phyloP scores from a whole-genome alignment of 192 early-diverging fungal species.

The Cladochytrium replicatum region DNA sequence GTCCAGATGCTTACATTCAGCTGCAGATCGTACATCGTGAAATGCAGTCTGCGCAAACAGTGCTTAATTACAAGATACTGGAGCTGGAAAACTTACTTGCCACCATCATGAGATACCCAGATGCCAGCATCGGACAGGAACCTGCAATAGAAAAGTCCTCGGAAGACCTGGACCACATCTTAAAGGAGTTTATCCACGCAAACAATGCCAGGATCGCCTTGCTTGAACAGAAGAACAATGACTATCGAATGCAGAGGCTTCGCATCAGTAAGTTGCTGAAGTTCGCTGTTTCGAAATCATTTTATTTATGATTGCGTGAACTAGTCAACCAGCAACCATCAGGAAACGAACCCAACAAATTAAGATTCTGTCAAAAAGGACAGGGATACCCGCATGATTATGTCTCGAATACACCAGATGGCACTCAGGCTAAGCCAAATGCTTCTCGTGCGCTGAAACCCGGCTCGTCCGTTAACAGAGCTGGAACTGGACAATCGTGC shows the following conservation, averaged over 20 bases:
- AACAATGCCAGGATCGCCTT: conserved; percentile 35
- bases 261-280: too few species aligned
- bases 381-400: too few species aligned
- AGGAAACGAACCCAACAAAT: too few species aligned
- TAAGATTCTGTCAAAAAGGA: too few species aligned
- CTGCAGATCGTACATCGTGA: not conserved
- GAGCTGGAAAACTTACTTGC: not conserved
- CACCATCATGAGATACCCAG: conserved; percentile 29
- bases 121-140: conserved; percentile 27
- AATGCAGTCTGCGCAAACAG: not conserved
- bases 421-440: too few species aligned
- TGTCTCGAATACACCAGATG: too few species aligned
- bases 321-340: too few species aligned
- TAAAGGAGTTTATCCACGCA: conserved; percentile 29
- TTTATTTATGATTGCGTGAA: too few species aligned
- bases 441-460: too few species aligned
- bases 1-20: not conserved
- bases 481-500: too few species aligned
- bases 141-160: conserved; percentile 1
- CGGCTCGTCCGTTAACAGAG: too few species aligned
- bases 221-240: conserved; percentile 38
- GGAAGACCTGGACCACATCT: conserved; percentile 19
- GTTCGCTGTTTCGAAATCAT: too few species aligned
- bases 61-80: not conserved
- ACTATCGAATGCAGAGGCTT: conserved; percentile 24